A percentile compares a stretch with the other conserved stretches of the same genome.
Conservation (phyloP, 257 asterid genomes). For the Paulownia fortunei region DNA sequence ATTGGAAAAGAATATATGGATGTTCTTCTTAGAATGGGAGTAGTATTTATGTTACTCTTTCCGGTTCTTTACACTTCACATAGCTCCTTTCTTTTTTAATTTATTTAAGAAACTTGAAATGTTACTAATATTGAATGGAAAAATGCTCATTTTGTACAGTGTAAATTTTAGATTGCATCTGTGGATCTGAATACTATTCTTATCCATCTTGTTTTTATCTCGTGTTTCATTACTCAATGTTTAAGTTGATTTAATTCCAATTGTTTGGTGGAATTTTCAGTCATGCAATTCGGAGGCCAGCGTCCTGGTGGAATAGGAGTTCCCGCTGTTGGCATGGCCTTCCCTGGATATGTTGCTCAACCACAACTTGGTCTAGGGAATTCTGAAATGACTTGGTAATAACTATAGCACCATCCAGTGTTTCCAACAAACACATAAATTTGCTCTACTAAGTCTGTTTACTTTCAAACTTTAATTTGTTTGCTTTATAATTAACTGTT, state of each 20-base stretch:
- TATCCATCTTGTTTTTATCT: constrained; percentile 22
- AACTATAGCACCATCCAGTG: constrained; percentile 16
- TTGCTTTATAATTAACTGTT: constrained; percentile 3
- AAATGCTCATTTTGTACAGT: not conserved
- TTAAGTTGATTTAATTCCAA: not conserved
- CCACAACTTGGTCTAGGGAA: constrained; percentile 85
- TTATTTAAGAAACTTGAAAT: not conserved
- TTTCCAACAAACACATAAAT: not conserved
- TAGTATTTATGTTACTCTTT: not conserved
- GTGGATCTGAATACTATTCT: not conserved
- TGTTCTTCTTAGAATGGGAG: not conserved
- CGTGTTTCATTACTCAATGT: not conserved
- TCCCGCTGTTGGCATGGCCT: constrained; percentile 99
- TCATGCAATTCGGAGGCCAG: constrained; percentile 94
- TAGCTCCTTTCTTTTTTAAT: not conserved
- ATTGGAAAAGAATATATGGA: not conserved
- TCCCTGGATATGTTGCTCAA: constrained; percentile 93
- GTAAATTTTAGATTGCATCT: not conserved
- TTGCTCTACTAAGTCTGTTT: not conserved
- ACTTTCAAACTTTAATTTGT: not conserved
- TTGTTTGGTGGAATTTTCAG: constrained; percentile 46
- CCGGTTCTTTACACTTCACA: not conserved
- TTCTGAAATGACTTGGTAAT: constrained; percentile 99
- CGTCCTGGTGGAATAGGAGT: constrained; percentile 95
- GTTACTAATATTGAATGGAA: not conserved